A percentile compares a stretch with the other conserved stretches of the same genome.
Conservation (phyloP, 116 monocot genomes). For the Dioscorea cayenensis region DNA sequence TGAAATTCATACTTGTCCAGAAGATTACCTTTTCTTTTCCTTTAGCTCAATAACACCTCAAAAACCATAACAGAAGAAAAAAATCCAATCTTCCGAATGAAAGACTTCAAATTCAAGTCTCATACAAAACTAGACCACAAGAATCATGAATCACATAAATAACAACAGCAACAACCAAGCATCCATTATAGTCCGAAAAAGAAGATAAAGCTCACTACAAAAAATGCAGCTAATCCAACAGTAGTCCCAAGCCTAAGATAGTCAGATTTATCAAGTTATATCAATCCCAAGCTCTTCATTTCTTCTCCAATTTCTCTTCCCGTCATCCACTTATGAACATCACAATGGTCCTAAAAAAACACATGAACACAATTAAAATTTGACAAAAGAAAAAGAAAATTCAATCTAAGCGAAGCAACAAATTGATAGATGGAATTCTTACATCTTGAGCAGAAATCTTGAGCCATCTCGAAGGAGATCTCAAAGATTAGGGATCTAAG, state of each 20-base stretch:
- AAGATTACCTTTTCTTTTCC: too few species aligned
- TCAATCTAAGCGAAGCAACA: too few species aligned
- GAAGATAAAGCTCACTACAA: background rate
- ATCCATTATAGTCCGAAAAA: background rate
- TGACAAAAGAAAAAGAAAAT: background rate
- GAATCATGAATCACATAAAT: background rate
- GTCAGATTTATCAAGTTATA: too few species aligned
- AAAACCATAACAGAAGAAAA: too few species aligned
- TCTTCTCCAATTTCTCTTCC: too few species aligned
- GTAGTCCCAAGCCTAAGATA: too few species aligned
- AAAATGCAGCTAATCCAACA: too few species aligned
- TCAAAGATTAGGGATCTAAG: background rate
- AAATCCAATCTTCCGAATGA: too few species aligned
- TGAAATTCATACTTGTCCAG: too few species aligned
- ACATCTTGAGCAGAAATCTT: conserved; percentile 51
- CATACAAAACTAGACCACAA: background rate
- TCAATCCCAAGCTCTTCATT: too few species aligned
- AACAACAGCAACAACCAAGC: background rate
- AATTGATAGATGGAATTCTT: background rate
- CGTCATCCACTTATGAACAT: conserved; percentile 7
- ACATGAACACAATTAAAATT: background rate
- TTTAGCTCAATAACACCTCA: too few species aligned
- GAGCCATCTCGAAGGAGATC: conserved; percentile 56
- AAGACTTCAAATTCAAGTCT: background rate
- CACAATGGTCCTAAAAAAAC: background rate